These are phyloP conservation scores for Mucor irregularis DNA, from an alignment of 371 early-diverging fungal species.

Conservation along the genomic window DNA sequence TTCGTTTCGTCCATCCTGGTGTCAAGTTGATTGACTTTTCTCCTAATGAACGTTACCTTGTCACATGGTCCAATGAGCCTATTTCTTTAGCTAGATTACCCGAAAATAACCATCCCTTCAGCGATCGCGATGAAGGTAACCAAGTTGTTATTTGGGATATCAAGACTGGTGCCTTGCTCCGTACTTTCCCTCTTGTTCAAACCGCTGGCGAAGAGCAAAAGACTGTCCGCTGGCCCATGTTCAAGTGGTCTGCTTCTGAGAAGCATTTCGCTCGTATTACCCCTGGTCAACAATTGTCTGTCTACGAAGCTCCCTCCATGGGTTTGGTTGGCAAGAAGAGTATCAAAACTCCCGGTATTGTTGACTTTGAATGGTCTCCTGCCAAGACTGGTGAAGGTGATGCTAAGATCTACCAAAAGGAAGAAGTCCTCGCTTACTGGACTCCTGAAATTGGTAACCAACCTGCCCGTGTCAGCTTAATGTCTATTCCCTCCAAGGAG, in stretches of 20 bases:
- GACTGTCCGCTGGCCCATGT: conserved; percentile 90
- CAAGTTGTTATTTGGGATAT: conserved; percentile 91
- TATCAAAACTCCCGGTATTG: conserved; percentile 86
- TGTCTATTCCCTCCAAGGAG: conserved; percentile 80
- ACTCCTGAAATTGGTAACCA: conserved; percentile 93
- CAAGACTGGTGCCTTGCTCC: conserved; percentile 78
- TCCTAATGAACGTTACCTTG: conserved; percentile 90
- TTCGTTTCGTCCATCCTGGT: conserved; percentile 89
- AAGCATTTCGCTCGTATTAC: conserved; percentile 92
- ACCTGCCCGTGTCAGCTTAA: conserved; percentile 94
- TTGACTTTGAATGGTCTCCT: conserved; percentile 93
- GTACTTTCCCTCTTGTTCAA: conserved; percentile 78
- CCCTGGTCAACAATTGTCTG: conserved; percentile 76
- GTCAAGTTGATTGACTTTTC: conserved; percentile 93
- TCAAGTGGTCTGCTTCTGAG: conserved; percentile 96
- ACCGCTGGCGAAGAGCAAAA: conserved; percentile 51
- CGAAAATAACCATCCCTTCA: conserved; percentile 66
- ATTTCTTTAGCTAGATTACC: conserved; percentile 61
- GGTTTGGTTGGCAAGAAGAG: conserved; percentile 92
- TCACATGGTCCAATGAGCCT: conserved; percentile 91
- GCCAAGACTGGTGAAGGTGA: conserved; percentile 38
- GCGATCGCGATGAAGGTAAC: conserved; percentile 76
- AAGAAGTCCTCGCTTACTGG: conserved; percentile 89
- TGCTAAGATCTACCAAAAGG: conserved; percentile 53
- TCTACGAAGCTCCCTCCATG: conserved; percentile 94